Evolutionary conservation across 345 rosid species (phyloP).

Genomic region (Lagerstroemia speciosa): DNA sequence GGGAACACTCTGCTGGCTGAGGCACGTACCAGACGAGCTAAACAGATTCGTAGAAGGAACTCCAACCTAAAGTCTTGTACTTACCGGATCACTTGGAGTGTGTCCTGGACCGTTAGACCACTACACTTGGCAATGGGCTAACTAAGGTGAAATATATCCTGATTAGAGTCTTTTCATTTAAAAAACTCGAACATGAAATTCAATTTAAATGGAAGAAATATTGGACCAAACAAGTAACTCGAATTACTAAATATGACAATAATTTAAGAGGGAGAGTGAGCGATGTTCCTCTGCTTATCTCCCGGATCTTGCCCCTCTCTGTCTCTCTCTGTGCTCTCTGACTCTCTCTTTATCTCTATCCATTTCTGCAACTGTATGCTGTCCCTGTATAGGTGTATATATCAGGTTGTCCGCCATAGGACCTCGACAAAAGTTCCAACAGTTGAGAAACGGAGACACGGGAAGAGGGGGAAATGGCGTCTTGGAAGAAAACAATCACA

Average conservation of each 20-base stretch:
- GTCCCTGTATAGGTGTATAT: background rate
- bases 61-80: too few species aligned
- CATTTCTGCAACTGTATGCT: background rate
- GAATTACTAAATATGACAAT: too few species aligned
- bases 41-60: too few species aligned
- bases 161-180: background rate
- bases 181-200: background rate
- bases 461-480: constrained; percentile 32
- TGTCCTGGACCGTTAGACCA: too few species aligned
- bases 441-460: background rate
- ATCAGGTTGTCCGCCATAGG: background rate
- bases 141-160: background rate
- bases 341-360: background rate
- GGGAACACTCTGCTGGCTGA: background rate
- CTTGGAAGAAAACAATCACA: constrained; percentile 80
- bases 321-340: background rate
- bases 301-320: constrained; percentile 56
- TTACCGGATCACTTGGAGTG: too few species aligned
- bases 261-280: constrained; percentile 8
- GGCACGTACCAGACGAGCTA: too few species aligned
- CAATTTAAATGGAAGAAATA: constrained; percentile 16
- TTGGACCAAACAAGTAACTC: too few species aligned
- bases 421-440: background rate
- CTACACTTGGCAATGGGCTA: too few species aligned
- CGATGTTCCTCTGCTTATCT: constrained; percentile 43